phyloP scores from a whole-genome alignment of 1,284 basidiomycete genomes.

The Pterulicium gracile region DNA sequence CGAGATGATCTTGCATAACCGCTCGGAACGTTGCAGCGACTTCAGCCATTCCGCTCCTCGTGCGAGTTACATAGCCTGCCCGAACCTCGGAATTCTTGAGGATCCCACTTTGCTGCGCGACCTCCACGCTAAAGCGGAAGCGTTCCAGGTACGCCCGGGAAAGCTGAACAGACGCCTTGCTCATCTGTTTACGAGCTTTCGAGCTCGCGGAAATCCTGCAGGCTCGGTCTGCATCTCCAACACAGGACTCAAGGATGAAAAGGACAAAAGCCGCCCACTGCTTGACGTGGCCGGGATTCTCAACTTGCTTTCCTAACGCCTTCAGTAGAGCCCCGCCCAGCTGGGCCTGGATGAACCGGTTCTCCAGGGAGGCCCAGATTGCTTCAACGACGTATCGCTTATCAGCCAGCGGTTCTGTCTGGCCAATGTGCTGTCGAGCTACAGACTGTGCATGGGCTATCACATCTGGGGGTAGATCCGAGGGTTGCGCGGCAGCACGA shows the following conservation, averaged over 20 bases:
- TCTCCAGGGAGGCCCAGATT: constrained; percentile 32
- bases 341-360: constrained; percentile 32
- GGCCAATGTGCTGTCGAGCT: constrained; percentile 35
- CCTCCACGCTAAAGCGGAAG: constrained; percentile 24
- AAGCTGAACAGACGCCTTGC: constrained; percentile 23
- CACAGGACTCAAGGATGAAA: constrained; percentile 28
- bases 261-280: constrained; percentile 25
- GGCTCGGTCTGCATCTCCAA: constrained; percentile 26
- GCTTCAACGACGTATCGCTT: constrained; percentile 44
- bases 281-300: constrained; percentile 7
- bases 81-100: constrained; percentile 6
- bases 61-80: constrained; percentile 5
- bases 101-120: constrained; percentile 14
- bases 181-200: constrained; percentile 25
- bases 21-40: constrained; percentile 6
- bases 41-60: constrained; percentile 7
- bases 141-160: constrained; percentile 29
- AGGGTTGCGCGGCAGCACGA: constrained; percentile 20
- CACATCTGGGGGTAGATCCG: constrained; percentile 24
- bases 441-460: constrained; percentile 34
- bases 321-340: constrained; percentile 22
- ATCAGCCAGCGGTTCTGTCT: constrained; percentile 41
- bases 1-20: constrained; percentile 12
- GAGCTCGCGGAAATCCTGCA: constrained; percentile 21
- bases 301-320: constrained; percentile 6